Conservation (phyloP, 352 stramenopile genomes). For the Pythium insidiosum region DNA sequence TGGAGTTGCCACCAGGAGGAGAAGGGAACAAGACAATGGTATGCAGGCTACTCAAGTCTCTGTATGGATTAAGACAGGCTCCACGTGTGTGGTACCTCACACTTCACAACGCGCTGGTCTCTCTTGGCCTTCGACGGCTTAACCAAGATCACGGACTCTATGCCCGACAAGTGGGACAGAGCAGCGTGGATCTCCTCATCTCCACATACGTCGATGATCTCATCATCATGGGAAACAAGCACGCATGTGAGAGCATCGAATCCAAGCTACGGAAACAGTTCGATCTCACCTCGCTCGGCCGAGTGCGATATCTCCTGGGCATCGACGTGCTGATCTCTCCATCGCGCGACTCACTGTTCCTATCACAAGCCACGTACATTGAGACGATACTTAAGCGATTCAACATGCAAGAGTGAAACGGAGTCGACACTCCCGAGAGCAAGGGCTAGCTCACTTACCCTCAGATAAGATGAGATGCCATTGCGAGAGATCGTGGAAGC, state of each 20-base stretch:
- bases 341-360: neutral
- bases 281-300: neutral
- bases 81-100: neutral
- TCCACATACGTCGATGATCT: slow-evolving; percentile 3
- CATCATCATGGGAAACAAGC: neutral
- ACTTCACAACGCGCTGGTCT: neutral
- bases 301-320: slow-evolving; percentile 1
- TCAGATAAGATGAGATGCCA: neutral
- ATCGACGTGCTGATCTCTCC: neutral
- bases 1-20: slow-evolving; percentile 1
- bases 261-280: neutral
- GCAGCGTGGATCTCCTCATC: neutral
- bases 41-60: slow-evolving; percentile 1
- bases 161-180: neutral
- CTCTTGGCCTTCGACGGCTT: neutral
- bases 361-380: neutral
- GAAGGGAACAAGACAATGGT: neutral
- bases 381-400: neutral
- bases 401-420: neutral
- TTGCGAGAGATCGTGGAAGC: slow-evolving; percentile 3
- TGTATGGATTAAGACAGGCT: slow-evolving; percentile 2
- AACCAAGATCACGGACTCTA: neutral
- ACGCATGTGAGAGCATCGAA: neutral
- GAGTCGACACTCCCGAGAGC: neutral
- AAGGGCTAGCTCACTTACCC: neutral